Percentiles rank a stretch among this genome's conserved stretches.
phyloP scores from a whole-genome alignment of 768 basidiomycete species.

The Pleurotus ostreatus region DNA sequence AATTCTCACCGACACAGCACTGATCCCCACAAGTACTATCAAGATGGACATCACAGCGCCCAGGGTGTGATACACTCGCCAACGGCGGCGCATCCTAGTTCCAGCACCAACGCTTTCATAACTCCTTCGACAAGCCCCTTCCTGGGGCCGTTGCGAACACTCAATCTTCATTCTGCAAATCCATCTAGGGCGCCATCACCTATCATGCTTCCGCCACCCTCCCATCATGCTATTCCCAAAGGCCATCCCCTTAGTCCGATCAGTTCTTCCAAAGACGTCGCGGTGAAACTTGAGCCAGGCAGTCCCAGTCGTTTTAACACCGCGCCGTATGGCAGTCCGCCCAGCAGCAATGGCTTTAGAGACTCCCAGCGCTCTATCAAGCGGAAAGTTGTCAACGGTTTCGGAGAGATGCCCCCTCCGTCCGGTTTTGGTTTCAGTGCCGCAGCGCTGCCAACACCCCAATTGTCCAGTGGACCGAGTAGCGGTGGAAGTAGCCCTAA shows the following conservation, averaged over 20 bases:
- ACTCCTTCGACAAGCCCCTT: conserved; percentile 81
- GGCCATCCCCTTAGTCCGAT: conserved; percentile 17
- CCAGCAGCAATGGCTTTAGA: not conserved
- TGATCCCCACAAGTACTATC: conserved; percentile 23
- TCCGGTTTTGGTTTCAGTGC: not conserved
- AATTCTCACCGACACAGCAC: conserved; percentile 11
- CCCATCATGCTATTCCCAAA: not conserved
- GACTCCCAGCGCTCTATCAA: conserved; percentile 6
- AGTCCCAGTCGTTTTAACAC: conserved; percentile 9
- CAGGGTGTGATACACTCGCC: not conserved
- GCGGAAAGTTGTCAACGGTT: not conserved
- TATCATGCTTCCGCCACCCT: conserved; percentile 55
- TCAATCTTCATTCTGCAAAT: conserved; percentile 69
- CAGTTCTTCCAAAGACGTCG: conserved; percentile 7
- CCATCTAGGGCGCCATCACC: conserved; percentile 73
- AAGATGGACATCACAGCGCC: conserved; percentile 17
- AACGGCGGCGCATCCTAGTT: conserved; percentile 25
- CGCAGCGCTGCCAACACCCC: conserved; percentile 45
- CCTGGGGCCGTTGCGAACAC: conserved; percentile 70
- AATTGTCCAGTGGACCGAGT: conserved; percentile 62
- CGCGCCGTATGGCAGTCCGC: not conserved
- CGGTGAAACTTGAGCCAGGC: conserved; percentile 25
- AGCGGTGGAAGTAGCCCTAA: conserved; percentile 63
- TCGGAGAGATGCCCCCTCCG: conserved; percentile 6
- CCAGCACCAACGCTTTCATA: conserved; percentile 17